Conservation (phyloP, 2,329 filamentous ascomycete genomes). For the Colletotrichum sp. region DNA sequence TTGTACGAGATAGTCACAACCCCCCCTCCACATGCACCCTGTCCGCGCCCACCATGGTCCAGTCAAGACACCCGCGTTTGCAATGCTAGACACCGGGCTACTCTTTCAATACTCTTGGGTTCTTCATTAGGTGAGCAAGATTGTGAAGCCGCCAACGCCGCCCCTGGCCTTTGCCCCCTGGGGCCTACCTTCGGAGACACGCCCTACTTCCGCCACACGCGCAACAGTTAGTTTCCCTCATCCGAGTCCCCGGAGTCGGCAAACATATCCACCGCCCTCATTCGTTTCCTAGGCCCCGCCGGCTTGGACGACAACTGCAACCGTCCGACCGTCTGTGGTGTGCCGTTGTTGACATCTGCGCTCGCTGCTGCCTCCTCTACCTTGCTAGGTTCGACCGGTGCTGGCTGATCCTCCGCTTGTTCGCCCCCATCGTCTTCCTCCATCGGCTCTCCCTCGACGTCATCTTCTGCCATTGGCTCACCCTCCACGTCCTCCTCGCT, state of each 20-base stretch:
- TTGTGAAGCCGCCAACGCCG: not conserved
- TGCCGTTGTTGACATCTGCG: slow-evolving; percentile 11
- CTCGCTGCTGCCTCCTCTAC: slow-evolving; percentile 16
- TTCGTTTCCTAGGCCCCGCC: slow-evolving; percentile 59
- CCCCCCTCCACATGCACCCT: slow-evolving; percentile 9
- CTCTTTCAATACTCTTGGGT: not conserved
- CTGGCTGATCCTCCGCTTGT: not conserved
- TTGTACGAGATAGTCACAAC: not conserved
- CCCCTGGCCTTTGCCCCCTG: not conserved
- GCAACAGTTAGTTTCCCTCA: slow-evolving; percentile 26
- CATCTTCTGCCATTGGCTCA: slow-evolving; percentile 49
- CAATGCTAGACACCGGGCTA: not conserved
- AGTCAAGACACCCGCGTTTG: slow-evolving; percentile 9
- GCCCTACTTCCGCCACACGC: not conserved
- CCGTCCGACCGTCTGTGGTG: slow-evolving; percentile 1
- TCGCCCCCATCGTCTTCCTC: slow-evolving; percentile 43
- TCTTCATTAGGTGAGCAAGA: slow-evolving; percentile 9
- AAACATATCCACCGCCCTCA: slow-evolving; percentile 87
- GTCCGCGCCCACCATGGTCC: not conserved
- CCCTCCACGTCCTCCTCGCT: slow-evolving; percentile 45
- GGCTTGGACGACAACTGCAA: slow-evolving; percentile 29
- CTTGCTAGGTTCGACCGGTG: slow-evolving; percentile 9
- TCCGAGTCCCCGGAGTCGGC: slow-evolving; percentile 70
- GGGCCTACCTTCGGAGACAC: not conserved
- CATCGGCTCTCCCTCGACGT: slow-evolving; percentile 53